Base-by-base conservation (phyloP, 2,329 filamentous ascomycete species). In the Teratosphaeria destructans region DNA sequence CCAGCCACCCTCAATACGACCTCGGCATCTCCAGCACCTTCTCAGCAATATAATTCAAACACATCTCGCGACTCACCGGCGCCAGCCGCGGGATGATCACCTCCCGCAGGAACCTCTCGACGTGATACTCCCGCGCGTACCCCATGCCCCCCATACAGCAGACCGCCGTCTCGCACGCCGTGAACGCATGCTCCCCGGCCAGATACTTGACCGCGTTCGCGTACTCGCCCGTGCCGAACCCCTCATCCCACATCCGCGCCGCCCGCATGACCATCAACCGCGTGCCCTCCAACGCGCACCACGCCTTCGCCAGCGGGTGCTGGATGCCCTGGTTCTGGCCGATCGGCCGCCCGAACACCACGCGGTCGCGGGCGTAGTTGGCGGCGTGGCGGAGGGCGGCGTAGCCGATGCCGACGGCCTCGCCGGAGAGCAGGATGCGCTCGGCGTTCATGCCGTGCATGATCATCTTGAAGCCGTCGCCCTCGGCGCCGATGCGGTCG, bases 391-490 rank as follows among this genome's bases (percentile, higher is more conserved):
- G 66, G 2, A 79, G 64, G 1, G 77, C 76, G 0, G 74, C 76
- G 62, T 73, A 79, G 0, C 77, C 77, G 0, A 79, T 69, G 0
- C 77, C 77, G 1, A 79, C 64, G 2, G 77, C 77, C 78, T 83
- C 59, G 78, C 76, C 32, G 85, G 74, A 10, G 83, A 91, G 76
- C 0, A 91, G 79, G 68, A 87, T 89, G 2, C 88, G 79, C 71
- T 91, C 88, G 0, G 88, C 87, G 64, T 91, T 91, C 86, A 91
- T 89, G 2, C 88, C 87, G 66, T 90, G 86, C 27, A 91, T 80
- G 57, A 91, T 77, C 66, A 77, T 73, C 61, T 76, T 77, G 65
- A 78, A 79, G 1, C 77, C 77, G 7, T 76, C 71, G 23, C 75
- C 72, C 64, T 78, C 76, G 11, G 70, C 62, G 0, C 77, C 76